phyloP scores from a whole-genome alignment of 1,284 basidiomycete genomes.

The Wallemia hederae region DNA sequence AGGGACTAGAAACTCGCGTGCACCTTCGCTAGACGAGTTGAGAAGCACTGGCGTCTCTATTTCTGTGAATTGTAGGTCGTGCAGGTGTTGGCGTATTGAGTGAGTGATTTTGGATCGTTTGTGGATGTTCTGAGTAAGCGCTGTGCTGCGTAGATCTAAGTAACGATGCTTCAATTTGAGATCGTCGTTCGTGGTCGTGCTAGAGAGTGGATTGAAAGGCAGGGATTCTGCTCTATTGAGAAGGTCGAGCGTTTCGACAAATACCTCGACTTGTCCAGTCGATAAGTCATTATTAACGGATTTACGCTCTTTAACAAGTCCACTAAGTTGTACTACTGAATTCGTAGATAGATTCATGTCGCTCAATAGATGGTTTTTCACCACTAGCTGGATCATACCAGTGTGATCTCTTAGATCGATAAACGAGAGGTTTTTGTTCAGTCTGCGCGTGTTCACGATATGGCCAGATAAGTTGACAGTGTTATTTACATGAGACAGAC shows the following conservation, averaged over 20 bases:
- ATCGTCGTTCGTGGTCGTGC: conserved; percentile 41
- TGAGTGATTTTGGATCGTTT: conserved; percentile 52
- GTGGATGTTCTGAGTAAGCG: conserved; percentile 43
- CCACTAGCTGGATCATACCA: background rate
- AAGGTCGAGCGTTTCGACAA: conserved; percentile 34
- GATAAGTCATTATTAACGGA: conserved; percentile 3
- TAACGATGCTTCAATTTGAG: conserved; percentile 55
- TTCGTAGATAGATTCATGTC: too few species aligned
- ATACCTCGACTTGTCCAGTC: conserved; percentile 49
- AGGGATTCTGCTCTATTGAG: conserved; percentile 46
- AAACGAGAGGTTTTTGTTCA: background rate
- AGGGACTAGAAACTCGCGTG: conserved; percentile 77
- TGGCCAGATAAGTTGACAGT: conserved; percentile 7
- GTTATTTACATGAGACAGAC: conserved; percentile 9
- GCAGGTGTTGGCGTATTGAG: conserved; percentile 38
- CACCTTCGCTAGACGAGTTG: conserved; percentile 75
- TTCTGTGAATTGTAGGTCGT: conserved; percentile 59
- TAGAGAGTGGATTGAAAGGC: conserved; percentile 37
- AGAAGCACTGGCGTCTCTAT: conserved; percentile 83
- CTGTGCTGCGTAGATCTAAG: conserved; percentile 52
- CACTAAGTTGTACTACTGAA: too few species aligned
- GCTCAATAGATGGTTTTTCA: too few species aligned
- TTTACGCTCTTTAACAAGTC: background rate
- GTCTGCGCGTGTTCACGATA: too few species aligned
- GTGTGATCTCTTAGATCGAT: background rate